phyloP scores from a whole-genome alignment of 495 filamentous ascomycete genomes.

The Penicillium mononematosum region DNA sequence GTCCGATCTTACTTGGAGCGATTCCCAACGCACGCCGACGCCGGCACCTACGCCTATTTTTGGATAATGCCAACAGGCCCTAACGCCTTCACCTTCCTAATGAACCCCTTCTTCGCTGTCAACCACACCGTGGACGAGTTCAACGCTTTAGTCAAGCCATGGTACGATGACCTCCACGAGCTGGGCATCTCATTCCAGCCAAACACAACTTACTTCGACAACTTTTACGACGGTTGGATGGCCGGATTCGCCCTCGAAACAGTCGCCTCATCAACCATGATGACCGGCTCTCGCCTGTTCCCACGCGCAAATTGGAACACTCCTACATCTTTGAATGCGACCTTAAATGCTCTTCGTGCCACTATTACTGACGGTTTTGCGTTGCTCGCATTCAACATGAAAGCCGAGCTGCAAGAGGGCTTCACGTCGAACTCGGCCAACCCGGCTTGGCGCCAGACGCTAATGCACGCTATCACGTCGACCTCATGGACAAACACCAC shows the following conservation, averaged over 20 bases:
- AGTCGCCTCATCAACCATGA: conserved; percentile 39
- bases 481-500: conserved; percentile 24
- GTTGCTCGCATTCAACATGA: conserved; percentile 52
- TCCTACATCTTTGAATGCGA: conserved; percentile 37
- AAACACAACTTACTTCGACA: conserved; percentile 49
- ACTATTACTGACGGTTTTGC: conserved; percentile 43
- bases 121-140: conserved; percentile 50
- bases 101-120: conserved; percentile 47
- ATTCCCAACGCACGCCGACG: conserved; percentile 48
- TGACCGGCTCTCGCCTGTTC: conserved; percentile 51
- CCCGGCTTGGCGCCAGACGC: conserved; percentile 54
- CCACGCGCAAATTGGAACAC: conserved; percentile 48
- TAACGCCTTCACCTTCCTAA: conserved; percentile 20
- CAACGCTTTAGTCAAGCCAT: conserved; percentile 45
- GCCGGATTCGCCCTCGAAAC: conserved; percentile 48
- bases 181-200: conserved; percentile 41
- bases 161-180: conserved; percentile 37
- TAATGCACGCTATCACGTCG: conserved; percentile 53
- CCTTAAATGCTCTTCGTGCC: conserved; percentile 44
- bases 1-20: conserved; percentile 46
- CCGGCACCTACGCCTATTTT: conserved; percentile 57
- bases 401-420: conserved; percentile 31
- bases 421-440: conserved; percentile 45
- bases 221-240: conserved; percentile 48
- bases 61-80: conserved; percentile 22